Evolutionary conservation across 2,329 filamentous ascomycete genomes (phyloP), one percentile per base, ranked within the genome.

Genomic region (Daldinia eschscholtzii): DNA sequence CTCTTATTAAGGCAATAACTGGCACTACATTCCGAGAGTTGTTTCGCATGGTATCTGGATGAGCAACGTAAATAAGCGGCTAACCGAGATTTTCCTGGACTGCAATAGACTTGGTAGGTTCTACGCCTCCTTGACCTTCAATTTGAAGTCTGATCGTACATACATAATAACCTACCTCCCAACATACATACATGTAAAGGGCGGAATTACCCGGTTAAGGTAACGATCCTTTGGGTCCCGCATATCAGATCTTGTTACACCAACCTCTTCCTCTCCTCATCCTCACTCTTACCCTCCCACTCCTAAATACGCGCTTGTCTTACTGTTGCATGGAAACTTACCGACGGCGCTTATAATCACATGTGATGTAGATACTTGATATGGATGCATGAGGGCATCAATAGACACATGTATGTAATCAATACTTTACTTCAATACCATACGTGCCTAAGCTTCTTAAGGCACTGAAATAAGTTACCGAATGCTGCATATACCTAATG

Each of bases 231-330:
- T 55, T 37, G 33, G 52, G 18, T 55, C 33, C 52, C n/a, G 33
- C 33, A 55, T 26, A 55, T 55, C 30, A 35, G 52, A 55, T 55
- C 52, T 55, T 5, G 52, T 39, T 55, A 55, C 30, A 55, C 30
- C 52, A 39, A 39, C 35, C 13, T 15, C 35, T 39, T 13, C 2
- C 35, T 37, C 35, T 37, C 23, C 12, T 13, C 13, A 35, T 10
- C 7, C 33, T 35, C 33, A 35, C 7, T 35, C 33, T 35, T 35
- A 35, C 33, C 18, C 35, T 37, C 33, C 20, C 30, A 37, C 12
- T 13, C 7, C 6, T 33, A 42, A 42, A 23, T 52, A n/a, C 26
- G 46, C 46, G 46, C 46, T 30, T 33, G 26, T 6, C 26, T 33
- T 30, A 12, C 15, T 10, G 26, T 52, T 52, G 28, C 46, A 52